Evolutionary conservation across 352 stramenopile genomes (phyloP).

Genomic region (Globisporangium nodosum): DNA sequence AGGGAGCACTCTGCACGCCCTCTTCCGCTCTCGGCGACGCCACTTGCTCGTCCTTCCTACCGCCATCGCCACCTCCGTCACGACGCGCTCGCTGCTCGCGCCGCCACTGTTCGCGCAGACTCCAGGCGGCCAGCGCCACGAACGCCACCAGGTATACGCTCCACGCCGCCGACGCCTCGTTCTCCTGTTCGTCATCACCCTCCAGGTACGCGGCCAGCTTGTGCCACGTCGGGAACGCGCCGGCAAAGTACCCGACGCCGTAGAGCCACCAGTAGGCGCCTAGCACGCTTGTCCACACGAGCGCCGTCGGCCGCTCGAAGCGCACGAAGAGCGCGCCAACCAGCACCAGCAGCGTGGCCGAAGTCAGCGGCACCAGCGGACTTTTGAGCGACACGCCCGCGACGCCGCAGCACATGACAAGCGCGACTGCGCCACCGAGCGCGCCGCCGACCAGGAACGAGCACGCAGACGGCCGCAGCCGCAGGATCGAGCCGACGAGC

Average conservation of each 20-base stretch:
- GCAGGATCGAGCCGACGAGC: conserved; percentile 14
- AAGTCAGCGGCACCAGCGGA: background rate
- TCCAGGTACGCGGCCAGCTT: background rate
- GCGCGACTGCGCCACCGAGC: conserved; percentile 17
- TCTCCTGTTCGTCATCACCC: too few species aligned
- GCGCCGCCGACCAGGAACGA: conserved; percentile 14
- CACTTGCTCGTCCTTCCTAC: background rate
- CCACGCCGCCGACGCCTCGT: background rate
- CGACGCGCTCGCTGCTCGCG: conserved; percentile 13
- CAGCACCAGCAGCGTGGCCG: background rate
- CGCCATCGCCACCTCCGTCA: background rate
- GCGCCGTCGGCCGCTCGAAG: conserved; percentile 12
- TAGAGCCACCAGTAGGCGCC: conserved; percentile 21
- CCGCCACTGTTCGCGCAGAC: conserved; percentile 9
- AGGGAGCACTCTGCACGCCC: background rate
- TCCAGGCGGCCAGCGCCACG: conserved; percentile 12
- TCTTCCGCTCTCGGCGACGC: background rate
- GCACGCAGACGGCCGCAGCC: conserved; percentile 1
- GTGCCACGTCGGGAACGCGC: background rate
- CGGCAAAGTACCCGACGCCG: conserved; percentile 6
- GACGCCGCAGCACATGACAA: conserved; percentile 1
- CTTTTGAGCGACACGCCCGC: conserved; percentile 3
- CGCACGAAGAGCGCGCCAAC: conserved; percentile 4
- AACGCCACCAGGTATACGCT: background rate
- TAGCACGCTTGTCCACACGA: conserved; percentile 23